Percentiles rank a stretch among this genome's conserved stretches.
phyloP scores from a whole-genome alignment of 495 filamentous ascomycete species.

The Lentithecium fluviatile region DNA sequence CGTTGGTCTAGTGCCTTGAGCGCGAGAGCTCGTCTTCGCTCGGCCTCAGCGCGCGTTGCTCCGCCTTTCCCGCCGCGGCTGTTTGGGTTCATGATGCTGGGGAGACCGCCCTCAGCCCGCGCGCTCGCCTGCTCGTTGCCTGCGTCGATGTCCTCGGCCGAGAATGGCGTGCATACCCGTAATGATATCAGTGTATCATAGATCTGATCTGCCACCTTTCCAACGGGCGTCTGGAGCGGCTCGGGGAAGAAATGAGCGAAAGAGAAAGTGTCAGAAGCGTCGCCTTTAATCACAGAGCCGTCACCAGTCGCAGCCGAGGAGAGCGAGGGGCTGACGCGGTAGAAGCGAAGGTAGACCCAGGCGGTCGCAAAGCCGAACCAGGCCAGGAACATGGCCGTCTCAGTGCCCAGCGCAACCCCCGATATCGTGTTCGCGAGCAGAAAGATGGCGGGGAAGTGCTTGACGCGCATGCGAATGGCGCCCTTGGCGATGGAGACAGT shows the following conservation, averaged over 20 bases:
- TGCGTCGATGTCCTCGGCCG: conserved; percentile 75
- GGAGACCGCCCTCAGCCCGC: conserved; percentile 65
- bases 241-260: conserved; percentile 96
- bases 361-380: conserved; percentile 79
- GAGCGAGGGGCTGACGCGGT: conserved; percentile 63
- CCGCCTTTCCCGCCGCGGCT: conserved; percentile 47
- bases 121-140: conserved; percentile 70
- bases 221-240: conserved; percentile 71
- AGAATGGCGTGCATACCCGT: conserved; percentile 81
- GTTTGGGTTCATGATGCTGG: conserved; percentile 56
- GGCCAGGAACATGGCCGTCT: conserved; percentile 76
- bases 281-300: conserved; percentile 64
- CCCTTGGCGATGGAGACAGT: conserved; percentile 92
- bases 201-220: conserved; percentile 67
- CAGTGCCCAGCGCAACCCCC: conserved; percentile 77
- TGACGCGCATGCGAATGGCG: conserved; percentile 84
- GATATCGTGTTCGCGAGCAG: conserved; percentile 74
- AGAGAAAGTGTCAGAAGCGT: conserved; percentile 92
- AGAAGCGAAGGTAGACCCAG: conserved; percentile 97
- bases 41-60: conserved; percentile 79
- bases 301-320: conserved; percentile 56
- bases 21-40: conserved; percentile 82
- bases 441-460: conserved; percentile 90
- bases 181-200: conserved; percentile 72
- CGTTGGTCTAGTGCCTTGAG: conserved; percentile 90